A percentile compares a stretch with the other conserved stretches of the same genome.
Conservation (phyloP, 2,329 filamentous ascomycete species). For the Juglanconis sp. region DNA sequence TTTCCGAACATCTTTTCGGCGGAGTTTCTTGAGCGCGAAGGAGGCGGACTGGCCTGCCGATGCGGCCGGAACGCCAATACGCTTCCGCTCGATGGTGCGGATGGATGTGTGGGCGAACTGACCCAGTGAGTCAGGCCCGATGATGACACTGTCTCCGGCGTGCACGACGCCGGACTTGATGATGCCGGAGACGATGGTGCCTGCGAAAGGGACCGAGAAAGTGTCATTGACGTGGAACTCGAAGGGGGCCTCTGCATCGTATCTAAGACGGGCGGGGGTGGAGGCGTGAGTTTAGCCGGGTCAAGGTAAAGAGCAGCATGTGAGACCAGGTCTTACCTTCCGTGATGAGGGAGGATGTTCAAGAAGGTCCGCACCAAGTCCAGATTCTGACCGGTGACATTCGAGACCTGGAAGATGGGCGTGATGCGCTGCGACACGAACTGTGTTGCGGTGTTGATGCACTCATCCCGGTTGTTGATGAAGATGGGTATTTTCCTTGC, state of each 20-base stretch:
- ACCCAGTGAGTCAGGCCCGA: constrained; percentile 87
- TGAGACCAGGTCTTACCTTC: constrained; percentile 37
- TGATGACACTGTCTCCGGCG: constrained; percentile 80
- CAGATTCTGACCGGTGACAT: constrained; percentile 89
- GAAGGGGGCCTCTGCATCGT: constrained; percentile 82
- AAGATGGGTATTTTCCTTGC: constrained; percentile 95
- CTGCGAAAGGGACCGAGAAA: constrained; percentile 95
- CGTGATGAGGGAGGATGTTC: constrained; percentile 92
- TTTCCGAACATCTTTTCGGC: constrained; percentile 90
- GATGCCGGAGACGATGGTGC: constrained; percentile 92
- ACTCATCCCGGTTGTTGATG: constrained; percentile 86
- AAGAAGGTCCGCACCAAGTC: constrained; percentile 89
- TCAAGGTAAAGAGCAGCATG: too few relatives aligned
- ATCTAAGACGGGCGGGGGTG: constrained; percentile 42
- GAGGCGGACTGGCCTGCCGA: constrained; percentile 90
- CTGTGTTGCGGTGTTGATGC: constrained; percentile 91
- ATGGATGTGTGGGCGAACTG: constrained; percentile 86
- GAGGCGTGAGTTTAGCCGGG: background rate
- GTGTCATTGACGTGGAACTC: constrained; percentile 97
- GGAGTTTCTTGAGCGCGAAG: constrained; percentile 83
- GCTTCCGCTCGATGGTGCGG: constrained; percentile 90
- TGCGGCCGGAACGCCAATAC: constrained; percentile 81
- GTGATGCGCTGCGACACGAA: constrained; percentile 95
- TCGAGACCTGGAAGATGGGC: constrained; percentile 96
- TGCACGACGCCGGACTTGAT: constrained; percentile 86